phyloP scores from a whole-genome alignment of 1,139 yeast species.

The Nakaseomyces bracarensis region DNA sequence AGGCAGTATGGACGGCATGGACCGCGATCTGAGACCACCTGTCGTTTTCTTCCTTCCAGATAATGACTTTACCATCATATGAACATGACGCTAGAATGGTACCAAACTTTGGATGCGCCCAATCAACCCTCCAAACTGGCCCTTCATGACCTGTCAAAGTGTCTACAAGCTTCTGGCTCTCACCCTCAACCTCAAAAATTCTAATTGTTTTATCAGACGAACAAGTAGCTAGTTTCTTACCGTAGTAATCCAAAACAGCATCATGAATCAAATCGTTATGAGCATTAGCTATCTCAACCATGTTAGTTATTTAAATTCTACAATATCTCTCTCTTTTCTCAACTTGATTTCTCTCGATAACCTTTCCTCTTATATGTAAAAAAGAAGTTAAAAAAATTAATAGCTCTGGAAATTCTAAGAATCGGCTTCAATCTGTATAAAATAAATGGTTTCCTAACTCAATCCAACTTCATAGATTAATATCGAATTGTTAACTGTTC shows the following conservation, averaged over 20 bases:
- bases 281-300: constrained; percentile 72
- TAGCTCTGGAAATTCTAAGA: no score
- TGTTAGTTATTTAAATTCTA: constrained; percentile 8
- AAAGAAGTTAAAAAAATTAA: no score
- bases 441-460: no score
- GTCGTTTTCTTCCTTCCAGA: constrained; percentile 92
- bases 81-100: constrained; percentile 90
- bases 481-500: no score
- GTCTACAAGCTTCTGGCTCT: constrained; percentile 66
- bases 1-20: constrained; percentile 83
- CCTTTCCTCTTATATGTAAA: no score
- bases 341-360: neutral
- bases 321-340: no score
- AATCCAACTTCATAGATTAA: no score
- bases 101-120: constrained; percentile 99
- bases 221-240: constrained; percentile 89
- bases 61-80: constrained; percentile 86
- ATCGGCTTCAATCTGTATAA: no score
- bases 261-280: constrained; percentile 92
- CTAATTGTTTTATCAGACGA: constrained; percentile 92
- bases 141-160: constrained; percentile 89
- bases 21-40: constrained; percentile 85
- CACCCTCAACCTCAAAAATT: constrained; percentile 85
- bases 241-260: constrained; percentile 93
- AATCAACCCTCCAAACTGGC: constrained; percentile 97